phyloP scores from a whole-genome alignment of 2,329 filamentous ascomycete genomes.

The Sporothrix brasiliensis region DNA sequence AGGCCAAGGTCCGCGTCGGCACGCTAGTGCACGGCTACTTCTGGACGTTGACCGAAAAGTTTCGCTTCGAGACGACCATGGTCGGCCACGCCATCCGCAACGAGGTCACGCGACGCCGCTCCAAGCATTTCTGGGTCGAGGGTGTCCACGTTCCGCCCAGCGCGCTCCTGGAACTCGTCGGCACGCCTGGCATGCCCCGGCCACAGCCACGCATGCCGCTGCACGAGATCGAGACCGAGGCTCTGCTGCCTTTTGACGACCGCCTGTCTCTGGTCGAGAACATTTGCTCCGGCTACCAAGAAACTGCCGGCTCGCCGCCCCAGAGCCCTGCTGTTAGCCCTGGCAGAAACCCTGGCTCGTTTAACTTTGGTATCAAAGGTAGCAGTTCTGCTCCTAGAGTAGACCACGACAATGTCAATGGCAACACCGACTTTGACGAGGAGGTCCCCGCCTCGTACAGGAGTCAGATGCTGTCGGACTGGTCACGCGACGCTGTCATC shows the following conservation, averaged over 20 bases:
- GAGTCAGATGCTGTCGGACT: conserved; percentile 76
- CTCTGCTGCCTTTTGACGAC: conserved; percentile 75
- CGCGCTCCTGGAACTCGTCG: conserved; percentile 63
- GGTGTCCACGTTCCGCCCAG: conserved; percentile 69
- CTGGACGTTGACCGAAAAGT: conserved; percentile 75
- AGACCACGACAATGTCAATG: neutral
- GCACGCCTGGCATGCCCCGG: conserved; percentile 53
- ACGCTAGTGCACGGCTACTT: conserved; percentile 89
- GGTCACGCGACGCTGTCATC: conserved; percentile 76
- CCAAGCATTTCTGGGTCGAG: conserved; percentile 77
- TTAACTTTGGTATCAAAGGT: conserved; percentile 25
- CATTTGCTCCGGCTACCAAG: conserved; percentile 72
- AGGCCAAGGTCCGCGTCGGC: conserved; percentile 76
- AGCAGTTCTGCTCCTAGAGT: neutral
- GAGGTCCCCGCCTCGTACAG: conserved; percentile 68
- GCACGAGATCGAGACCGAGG: conserved; percentile 62
- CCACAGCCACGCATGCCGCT: conserved; percentile 52
- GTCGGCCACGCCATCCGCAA: conserved; percentile 72
- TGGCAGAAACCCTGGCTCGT: conserved; percentile 50
- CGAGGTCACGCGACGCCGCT: conserved; percentile 74
- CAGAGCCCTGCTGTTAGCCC: conserved; percentile 72
- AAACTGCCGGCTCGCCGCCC: conserved; percentile 61
- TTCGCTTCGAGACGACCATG: conserved; percentile 71
- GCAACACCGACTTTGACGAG: conserved; percentile 46
- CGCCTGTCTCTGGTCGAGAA: conserved; percentile 71